Evolutionary conservation across 2,329 filamentous ascomycete species (phyloP).

Genomic region (Metarhizium brunneum): DNA sequence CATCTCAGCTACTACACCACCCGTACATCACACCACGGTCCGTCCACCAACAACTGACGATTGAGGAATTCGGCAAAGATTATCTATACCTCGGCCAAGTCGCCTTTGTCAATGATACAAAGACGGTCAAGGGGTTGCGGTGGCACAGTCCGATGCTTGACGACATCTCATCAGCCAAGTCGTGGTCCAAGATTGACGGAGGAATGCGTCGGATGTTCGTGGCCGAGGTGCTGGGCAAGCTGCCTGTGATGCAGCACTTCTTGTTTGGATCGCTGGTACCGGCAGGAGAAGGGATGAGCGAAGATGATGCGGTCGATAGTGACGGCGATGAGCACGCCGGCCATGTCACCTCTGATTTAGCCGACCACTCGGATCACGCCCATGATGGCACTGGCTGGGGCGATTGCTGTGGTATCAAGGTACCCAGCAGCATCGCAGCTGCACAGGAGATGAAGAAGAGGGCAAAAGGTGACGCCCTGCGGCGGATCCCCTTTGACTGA

Average conservation of each 20-base stretch:
- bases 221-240: constrained; percentile 81
- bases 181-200: constrained; percentile 84
- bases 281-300: constrained; percentile 73
- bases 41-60: constrained; percentile 79
- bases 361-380: constrained; percentile 51
- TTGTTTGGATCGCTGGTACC: constrained; percentile 81
- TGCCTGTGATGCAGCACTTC: constrained; percentile 99
- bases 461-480: constrained; percentile 48
- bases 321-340: constrained; percentile 42
- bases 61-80: constrained; percentile 77
- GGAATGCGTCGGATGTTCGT: constrained; percentile 98
- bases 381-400: constrained; percentile 70
- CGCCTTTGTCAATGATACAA: constrained; percentile 88
- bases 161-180: constrained; percentile 85
- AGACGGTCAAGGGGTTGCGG: constrained; percentile 85
- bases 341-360: constrained; percentile 29
- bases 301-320: constrained; percentile 41
- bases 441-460: constrained; percentile 80
- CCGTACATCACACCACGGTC: constrained; percentile 67
- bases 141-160: constrained; percentile 99
- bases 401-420: constrained; percentile 96
- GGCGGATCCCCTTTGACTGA: constrained; percentile 76
- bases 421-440: constrained; percentile 87
- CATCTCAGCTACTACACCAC: constrained; percentile 80
- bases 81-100: constrained; percentile 92